Evolutionary conservation across 306 rosid species (phyloP).

Genomic region (Vigna trinervia): DNA sequence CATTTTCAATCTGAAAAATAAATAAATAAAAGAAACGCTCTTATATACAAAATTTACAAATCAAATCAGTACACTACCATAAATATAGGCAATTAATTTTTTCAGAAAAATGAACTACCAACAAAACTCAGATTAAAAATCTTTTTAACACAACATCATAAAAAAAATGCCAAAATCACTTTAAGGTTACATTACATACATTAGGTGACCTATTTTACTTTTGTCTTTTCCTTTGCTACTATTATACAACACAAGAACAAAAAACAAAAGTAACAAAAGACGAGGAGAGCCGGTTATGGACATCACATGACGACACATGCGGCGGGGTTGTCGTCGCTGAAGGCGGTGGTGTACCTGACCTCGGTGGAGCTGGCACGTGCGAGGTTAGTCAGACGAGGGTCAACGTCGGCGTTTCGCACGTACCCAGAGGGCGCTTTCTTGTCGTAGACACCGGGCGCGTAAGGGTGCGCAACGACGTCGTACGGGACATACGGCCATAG

Average conservation of each 20-base stretch:
- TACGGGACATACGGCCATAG: conserved; percentile 89
- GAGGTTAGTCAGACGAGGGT: conserved; percentile 50
- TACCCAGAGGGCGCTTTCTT: conserved; percentile 83
- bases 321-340: conserved; percentile 81
- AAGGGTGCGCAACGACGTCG: conserved; percentile 81
- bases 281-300: not conserved
- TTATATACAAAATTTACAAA: too few relatives aligned
- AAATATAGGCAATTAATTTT: too few relatives aligned
- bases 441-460: conserved; percentile 76
- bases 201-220: not conserved
- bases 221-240: not conserved
- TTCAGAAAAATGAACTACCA: not conserved
- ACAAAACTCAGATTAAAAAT: too few relatives aligned
- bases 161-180: too few relatives aligned
- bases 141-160: too few relatives aligned
- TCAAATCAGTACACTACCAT: too few relatives aligned
- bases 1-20: too few relatives aligned
- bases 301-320: conserved; percentile 73
- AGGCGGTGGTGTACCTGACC: conserved; percentile 81
- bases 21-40: too few relatives aligned
- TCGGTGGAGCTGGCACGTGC: conserved; percentile 89
- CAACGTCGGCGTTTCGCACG: conserved; percentile 56
- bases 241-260: not conserved
- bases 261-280: not conserved
- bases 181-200: too few relatives aligned